These are phyloP conservation scores for Fagus sylvatica DNA, from an alignment of 306 rosid genomes.

Conservation along the genomic window DNA sequence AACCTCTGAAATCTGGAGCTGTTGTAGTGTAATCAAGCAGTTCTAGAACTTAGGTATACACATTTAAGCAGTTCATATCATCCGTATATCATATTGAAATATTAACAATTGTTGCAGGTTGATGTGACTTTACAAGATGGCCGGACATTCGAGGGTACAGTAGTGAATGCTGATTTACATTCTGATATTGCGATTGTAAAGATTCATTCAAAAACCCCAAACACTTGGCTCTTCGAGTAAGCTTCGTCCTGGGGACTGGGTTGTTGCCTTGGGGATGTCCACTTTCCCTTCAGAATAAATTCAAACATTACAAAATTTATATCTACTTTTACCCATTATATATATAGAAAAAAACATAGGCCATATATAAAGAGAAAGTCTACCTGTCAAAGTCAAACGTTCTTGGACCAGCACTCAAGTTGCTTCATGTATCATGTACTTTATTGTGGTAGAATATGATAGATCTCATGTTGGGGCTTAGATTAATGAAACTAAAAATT, in stretches of 20 bases:
- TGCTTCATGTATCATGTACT: background rate
- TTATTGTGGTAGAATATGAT: background rate
- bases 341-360: too few relatives aligned
- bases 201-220: constrained; percentile 70
- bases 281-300: constrained; percentile 44
- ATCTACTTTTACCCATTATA: background rate
- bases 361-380: background rate
- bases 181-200: constrained; percentile 87
- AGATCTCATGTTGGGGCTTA: constrained; percentile 9
- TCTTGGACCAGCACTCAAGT: background rate
- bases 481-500: background rate
- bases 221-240: constrained; percentile 73
- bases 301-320: background rate
- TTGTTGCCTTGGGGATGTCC: constrained; percentile 86
- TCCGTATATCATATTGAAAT: constrained; percentile 19
- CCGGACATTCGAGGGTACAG: constrained; percentile 74
- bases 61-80: too few relatives aligned
- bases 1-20: too few relatives aligned
- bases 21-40: background rate
- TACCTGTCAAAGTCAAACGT: background rate
- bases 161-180: constrained; percentile 74
- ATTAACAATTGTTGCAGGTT: constrained; percentile 46
- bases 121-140: constrained; percentile 92
- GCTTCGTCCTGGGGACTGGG: constrained; percentile 98
- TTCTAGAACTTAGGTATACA: background rate